Evolutionary conservation across 768 basidiomycete species (phyloP), one percentile per base, ranked within the genome.

Genomic region (Calocybe indica): DNA sequence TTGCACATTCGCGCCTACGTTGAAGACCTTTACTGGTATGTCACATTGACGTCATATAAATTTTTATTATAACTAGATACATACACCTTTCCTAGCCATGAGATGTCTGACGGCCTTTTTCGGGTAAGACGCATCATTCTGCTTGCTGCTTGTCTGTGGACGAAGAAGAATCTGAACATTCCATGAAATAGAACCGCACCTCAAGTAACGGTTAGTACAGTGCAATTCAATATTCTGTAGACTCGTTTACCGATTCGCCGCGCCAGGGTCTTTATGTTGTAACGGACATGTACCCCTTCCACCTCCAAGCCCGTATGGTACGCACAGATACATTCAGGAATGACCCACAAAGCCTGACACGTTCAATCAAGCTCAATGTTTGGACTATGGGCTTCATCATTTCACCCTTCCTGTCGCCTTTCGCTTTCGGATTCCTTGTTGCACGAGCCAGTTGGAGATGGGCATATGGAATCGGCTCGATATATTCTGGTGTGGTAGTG

Each of bases 211-310:
- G 73, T 74, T 52, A 49, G 76, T 67, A 51, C n/a, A 49, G 76
- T 67, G 50, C n/a, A 33, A 12, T 36, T 14, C 35, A 7, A 9
- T 22, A n/a, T 30, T 12, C 45, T 29, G 14, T 22, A 39, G 15
- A 2, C 36, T 30, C 33, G 39, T 34, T 13, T 10, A 14, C 38
- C 7, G 9, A 15, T 43, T 41, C 22, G 48, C 31, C 36, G 33
- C 6, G 42, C 2, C 40, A 80, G 78, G 80, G 80, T 39, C 66
- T 82, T 1, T 83, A 78, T 55, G 64, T 80, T 9, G 75, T 83
- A 37, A 79, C 76, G 6, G 82, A 83, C 55, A 62, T 85, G 52
- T 85, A 74, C 57, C 82, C 82, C 1, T 85, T 85, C 71, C 83
- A 85, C 56, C 61, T 80, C 1, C 82, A 84, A 64, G 81, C 82